Evolutionary conservation across 2,329 filamentous ascomycete genomes (phyloP).

Genomic region (Aurifilum marmelostoma): DNA sequence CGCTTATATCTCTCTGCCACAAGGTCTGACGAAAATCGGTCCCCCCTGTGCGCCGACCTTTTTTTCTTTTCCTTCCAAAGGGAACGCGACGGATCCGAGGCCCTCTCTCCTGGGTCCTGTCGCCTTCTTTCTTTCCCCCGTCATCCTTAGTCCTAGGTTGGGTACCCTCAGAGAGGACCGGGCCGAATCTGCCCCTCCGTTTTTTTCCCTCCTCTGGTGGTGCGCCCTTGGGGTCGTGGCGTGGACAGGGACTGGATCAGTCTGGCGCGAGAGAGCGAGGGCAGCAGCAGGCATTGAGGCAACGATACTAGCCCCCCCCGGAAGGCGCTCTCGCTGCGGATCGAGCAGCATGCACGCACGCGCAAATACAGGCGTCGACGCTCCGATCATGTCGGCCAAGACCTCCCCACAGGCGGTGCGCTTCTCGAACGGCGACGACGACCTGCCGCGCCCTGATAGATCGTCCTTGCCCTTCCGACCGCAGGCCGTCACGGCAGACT

Average conservation of each 20-base stretch:
- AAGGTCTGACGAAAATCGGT: background rate
- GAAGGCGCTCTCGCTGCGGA: background rate
- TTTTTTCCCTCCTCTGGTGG: background rate
- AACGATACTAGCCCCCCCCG: background rate
- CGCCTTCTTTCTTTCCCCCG: background rate
- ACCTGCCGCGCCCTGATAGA: slow-evolving; percentile 47
- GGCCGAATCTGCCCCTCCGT: slow-evolving; percentile 5
- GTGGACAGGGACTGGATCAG: background rate
- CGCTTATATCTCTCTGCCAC: background rate
- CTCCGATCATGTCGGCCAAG: slow-evolving; percentile 46
- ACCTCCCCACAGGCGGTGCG: slow-evolving; percentile 59
- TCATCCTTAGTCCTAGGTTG: background rate
- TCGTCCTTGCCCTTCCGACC: slow-evolving; percentile 44
- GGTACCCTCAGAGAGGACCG: background rate
- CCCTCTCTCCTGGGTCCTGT: background rate
- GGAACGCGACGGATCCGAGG: slow-evolving; percentile 6
- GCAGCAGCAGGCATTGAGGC: background rate
- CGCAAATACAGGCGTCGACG: background rate
- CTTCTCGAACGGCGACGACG: slow-evolving; percentile 56
- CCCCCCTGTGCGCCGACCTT: slow-evolving; percentile 9
- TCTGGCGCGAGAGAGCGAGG: background rate
- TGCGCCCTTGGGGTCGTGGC: slow-evolving; percentile 8
- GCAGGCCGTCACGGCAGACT: slow-evolving; percentile 46
- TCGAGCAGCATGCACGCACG: background rate
- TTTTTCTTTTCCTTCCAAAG: background rate